A percentile compares a stretch with the other conserved stretches of the same genome.
These are phyloP conservation scores for Exidia glandulosa DNA, from an alignment of 768 basidiomycete species.

Conservation along the genomic window DNA sequence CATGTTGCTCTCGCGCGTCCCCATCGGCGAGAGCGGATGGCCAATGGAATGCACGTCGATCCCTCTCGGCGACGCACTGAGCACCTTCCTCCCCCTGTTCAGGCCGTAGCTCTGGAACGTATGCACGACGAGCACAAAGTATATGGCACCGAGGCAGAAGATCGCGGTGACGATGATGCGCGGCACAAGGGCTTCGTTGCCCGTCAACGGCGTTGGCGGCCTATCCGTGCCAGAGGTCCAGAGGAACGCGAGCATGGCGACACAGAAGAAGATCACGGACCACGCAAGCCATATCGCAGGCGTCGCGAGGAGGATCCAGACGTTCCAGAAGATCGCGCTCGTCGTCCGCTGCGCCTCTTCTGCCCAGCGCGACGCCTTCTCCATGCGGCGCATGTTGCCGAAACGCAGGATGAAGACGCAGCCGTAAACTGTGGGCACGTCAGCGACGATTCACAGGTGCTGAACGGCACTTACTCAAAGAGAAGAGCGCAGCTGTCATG, in stretches of 20 bases:
- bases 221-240: conserved; percentile 5
- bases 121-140: conserved; percentile 6
- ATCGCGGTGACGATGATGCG: conserved; percentile 6
- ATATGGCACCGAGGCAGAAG: conserved; percentile 7
- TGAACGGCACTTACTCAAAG: conserved; percentile 40
- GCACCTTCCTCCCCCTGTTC: neutral
- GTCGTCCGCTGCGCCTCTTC: conserved; percentile 52
- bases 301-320: conserved; percentile 57
- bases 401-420: conserved; percentile 67
- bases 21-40: neutral
- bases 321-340: conserved; percentile 46
- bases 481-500: conserved; percentile 41
- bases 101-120: conserved; percentile 6
- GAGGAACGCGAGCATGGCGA: conserved; percentile 6
- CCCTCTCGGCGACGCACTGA: neutral
- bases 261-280: conserved; percentile 23
- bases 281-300: conserved; percentile 65
- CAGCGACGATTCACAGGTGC: neutral
- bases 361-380: conserved; percentile 61
- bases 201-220: neutral
- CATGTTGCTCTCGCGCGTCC: neutral
- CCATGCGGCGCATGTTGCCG: conserved; percentile 60
- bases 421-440: conserved; percentile 34
- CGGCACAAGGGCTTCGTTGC: conserved; percentile 1
- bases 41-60: neutral